Base-by-base conservation (phyloP, 2,329 filamentous ascomycete species). In the Pseudocercospora ulei region DNA sequence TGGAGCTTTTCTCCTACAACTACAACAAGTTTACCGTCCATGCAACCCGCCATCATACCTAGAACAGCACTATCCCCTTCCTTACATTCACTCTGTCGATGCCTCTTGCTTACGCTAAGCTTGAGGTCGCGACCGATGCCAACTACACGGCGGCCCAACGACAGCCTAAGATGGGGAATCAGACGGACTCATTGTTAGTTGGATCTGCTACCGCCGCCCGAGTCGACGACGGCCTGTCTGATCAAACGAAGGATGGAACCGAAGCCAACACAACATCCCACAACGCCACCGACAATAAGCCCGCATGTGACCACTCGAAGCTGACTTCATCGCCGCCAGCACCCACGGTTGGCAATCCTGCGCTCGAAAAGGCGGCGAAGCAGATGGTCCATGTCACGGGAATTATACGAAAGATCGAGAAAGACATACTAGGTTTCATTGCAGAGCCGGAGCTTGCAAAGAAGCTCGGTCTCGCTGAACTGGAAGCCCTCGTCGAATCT, bases 391-490 rank as follows among this genome's bases (percentile, higher is more conserved):
- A 33, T 5, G 14, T 33, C 30, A 33, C 20, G n/a, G 30, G 17
- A 3, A 33, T 20, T 19, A 11, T 33, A 4, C 30, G 30, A 5
- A 33, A 14, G n/a, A 11, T 33, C 5, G 18, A 33, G n/a, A 33
- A 33, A 9, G 30, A 33, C 5, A 9, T 33, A 12, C n/a, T n/a
- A 5, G 14, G 5, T 11, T 22, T 12, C 11, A 11, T 20, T n/a
- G n/a, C n/a, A 12, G 30, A 33, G 30, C 30, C 30, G 3, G 19
- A 33, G 8, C 30, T 33, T 12, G 30, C 20, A 13, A 19, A 11
- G 5, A 33, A 19, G 19, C 30, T 33, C 23, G 30, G 30, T 20
- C 30, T 33, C 11, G 30, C 18, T 20, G 30, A 33, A n/a, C 14
- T 33, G 11, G 16, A 13, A 33, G 14, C 18, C 3, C 11, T 33